These are phyloP conservation scores for Zalaria obscura DNA, from an alignment of 2,329 filamentous ascomycete species.

Conservation along the genomic window DNA sequence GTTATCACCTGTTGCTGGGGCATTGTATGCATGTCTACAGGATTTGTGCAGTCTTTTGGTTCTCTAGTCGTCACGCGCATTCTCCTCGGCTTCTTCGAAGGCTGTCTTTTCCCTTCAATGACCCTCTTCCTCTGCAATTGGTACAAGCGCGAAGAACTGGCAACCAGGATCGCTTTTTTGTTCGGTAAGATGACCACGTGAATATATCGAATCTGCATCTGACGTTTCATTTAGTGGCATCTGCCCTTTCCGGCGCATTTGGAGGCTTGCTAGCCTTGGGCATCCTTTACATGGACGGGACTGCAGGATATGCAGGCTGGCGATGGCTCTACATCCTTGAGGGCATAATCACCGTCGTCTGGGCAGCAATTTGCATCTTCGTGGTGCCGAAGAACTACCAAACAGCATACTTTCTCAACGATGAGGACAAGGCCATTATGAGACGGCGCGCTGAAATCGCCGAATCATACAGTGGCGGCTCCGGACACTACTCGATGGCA, in stretches of 20 bases:
- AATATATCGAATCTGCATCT: too few relatives aligned
- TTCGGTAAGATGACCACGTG: slow-evolving; percentile 3
- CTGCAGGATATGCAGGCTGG: slow-evolving; percentile 29
- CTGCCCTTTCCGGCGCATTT: slow-evolving; percentile 10
- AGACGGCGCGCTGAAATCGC: slow-evolving; percentile 14
- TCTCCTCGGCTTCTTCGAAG: slow-evolving; percentile 20
- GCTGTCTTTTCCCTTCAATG: background rate
- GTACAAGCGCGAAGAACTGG: slow-evolving; percentile 6
- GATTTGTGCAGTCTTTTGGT: slow-evolving; percentile 30
- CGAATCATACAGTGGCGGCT: slow-evolving; percentile 17
- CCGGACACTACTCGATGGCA: slow-evolving; percentile 14
- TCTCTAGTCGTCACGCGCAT: slow-evolving; percentile 34
- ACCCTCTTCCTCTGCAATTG: slow-evolving; percentile 4
- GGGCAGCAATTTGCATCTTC: slow-evolving; percentile 16
- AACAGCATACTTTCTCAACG: slow-evolving; percentile 19
- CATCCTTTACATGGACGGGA: slow-evolving; percentile 26
- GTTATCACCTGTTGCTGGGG: slow-evolving; percentile 23
- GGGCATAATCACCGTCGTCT: slow-evolving; percentile 16
- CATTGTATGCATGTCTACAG: slow-evolving; percentile 30
- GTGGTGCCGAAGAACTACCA: slow-evolving; percentile 18
- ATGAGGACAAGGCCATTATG: slow-evolving; percentile 17
- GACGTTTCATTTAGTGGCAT: slow-evolving; percentile 1
- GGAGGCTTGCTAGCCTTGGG: slow-evolving; percentile 12
- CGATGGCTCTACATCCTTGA: slow-evolving; percentile 16
- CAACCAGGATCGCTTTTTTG: slow-evolving; percentile 12